Conservation (phyloP, 495 filamentous ascomycete genomes). For the Lophium mytilinum region DNA sequence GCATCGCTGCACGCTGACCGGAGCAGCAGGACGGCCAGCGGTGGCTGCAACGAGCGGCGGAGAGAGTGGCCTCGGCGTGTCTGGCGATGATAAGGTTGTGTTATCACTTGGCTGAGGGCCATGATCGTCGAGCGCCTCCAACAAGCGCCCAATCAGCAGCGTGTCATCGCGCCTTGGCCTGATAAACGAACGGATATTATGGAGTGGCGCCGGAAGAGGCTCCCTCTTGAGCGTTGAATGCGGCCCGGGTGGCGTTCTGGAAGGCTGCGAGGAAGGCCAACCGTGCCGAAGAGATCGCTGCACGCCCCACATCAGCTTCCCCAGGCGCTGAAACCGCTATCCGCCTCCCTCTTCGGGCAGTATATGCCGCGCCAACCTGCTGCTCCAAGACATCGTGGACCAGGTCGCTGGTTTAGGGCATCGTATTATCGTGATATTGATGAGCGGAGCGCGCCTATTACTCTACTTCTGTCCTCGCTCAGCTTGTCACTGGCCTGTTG, state of each 20-base stretch:
- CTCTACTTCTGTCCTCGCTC: not conserved
- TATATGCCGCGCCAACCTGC: not conserved
- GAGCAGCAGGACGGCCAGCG: too few relatives aligned
- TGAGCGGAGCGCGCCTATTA: not conserved
- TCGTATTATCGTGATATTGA: not conserved
- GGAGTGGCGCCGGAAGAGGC: slow-evolving; percentile 14
- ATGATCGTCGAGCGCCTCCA: not conserved
- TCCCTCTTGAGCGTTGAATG: slow-evolving; percentile 1
- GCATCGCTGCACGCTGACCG: too few relatives aligned
- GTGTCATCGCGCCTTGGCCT: not conserved
- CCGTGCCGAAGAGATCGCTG: not conserved
- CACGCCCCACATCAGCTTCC: not conserved
- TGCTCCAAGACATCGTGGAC: not conserved
- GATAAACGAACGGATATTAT: not conserved
- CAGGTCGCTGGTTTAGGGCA: not conserved
- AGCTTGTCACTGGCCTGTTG: too few relatives aligned
- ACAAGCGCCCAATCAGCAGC: not conserved
- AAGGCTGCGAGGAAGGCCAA: slow-evolving; percentile 6
- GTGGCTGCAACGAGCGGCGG: too few relatives aligned
- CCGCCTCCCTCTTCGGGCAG: not conserved
- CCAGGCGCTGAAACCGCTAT: not conserved
- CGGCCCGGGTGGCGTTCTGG: slow-evolving; percentile 14
- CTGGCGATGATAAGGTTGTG: not conserved
- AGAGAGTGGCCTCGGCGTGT: not conserved
- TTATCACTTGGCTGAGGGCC: not conserved